Conservation (phyloP, 805 yeast genomes). For the Torulaspora delbrueckii region DNA sequence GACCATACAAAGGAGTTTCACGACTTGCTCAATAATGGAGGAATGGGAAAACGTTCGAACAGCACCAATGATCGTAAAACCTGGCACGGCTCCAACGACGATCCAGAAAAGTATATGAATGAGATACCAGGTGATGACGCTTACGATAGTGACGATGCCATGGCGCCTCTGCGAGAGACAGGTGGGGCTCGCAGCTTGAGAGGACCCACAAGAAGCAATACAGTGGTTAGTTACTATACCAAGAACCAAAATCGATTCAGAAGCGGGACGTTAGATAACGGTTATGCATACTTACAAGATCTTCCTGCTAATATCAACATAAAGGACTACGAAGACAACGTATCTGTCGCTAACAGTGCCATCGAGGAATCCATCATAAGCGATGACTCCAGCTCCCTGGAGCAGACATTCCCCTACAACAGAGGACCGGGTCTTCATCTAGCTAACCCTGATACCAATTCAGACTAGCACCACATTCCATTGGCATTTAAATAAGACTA, state of each 20-base stretch:
- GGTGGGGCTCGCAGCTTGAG: slow-evolving; percentile 2
- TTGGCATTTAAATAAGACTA: background rate
- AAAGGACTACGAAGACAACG: slow-evolving; percentile 16
- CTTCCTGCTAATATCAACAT: slow-evolving; percentile 23
- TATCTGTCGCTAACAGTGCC: background rate
- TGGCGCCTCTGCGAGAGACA: slow-evolving; percentile 32
- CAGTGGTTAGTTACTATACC: slow-evolving; percentile 34
- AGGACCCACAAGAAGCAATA: slow-evolving; percentile 25
- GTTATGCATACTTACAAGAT: slow-evolving; percentile 17
- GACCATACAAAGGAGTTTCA: slow-evolving; percentile 35
- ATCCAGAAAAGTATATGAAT: slow-evolving; percentile 21
- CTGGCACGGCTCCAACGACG: slow-evolving; percentile 1
- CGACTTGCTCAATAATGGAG: slow-evolving; percentile 25
- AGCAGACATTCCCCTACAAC: slow-evolving; percentile 13
- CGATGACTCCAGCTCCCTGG: slow-evolving; percentile 9
- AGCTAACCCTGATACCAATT: slow-evolving; percentile 32
- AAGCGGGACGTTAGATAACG: slow-evolving; percentile 27
- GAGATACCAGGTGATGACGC: slow-evolving; percentile 38
- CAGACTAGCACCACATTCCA: slow-evolving; percentile 13
- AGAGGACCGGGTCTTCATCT: slow-evolving; percentile 21
- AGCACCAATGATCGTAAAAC: background rate
- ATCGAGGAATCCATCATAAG: slow-evolving; percentile 5
- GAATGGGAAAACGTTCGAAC: slow-evolving; percentile 1
- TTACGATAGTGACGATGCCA: slow-evolving; percentile 33
- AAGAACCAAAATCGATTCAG: slow-evolving; percentile 26